Conservation (phyloP, 495 filamentous ascomycete species). For the Aspergillus sclerotiicarbonarius region DNA sequence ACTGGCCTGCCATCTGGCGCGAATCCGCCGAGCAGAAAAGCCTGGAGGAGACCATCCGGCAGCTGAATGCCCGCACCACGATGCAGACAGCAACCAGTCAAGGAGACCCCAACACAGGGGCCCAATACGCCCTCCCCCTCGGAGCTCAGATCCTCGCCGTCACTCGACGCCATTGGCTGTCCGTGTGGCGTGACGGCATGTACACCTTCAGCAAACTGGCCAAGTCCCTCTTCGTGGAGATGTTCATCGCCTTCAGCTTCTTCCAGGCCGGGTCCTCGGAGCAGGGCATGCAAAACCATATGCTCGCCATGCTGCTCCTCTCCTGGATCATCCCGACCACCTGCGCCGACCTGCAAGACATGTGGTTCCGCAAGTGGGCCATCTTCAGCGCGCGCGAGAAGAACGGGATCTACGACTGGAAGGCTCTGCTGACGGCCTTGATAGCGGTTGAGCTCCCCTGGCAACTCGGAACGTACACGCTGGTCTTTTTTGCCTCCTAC, state of each 20-base stretch:
- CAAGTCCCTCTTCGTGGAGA: neutral
- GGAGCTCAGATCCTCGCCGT: neutral
- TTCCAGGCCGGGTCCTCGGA: neutral
- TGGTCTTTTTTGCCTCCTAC: too few relatives aligned
- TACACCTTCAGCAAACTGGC: slow-evolving; percentile 6
- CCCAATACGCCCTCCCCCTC: slow-evolving; percentile 24
- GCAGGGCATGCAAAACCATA: neutral
- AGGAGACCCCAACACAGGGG: neutral
- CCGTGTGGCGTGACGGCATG: neutral
- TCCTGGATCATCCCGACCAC: slow-evolving; percentile 1
- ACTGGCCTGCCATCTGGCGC: neutral
- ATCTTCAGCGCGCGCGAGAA: slow-evolving; percentile 4
- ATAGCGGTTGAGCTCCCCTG: too few relatives aligned
- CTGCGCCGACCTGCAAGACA: neutral
- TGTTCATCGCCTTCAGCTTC: slow-evolving; percentile 1
- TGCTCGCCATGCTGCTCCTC: neutral
- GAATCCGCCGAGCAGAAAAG: neutral
- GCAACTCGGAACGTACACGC: too few relatives aligned
- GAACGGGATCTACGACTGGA: slow-evolving; percentile 8
- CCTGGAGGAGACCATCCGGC: neutral
- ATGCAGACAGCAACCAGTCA: neutral
- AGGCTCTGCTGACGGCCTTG: neutral
- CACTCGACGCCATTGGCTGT: slow-evolving; percentile 1
- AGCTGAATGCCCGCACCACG: neutral
- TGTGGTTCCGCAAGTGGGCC: slow-evolving; percentile 7